Percentiles rank a stretch among this genome's conserved stretches.
These are phyloP conservation scores for Carex littledalei DNA, from an alignment of 176 grass and related monocot genomes.

Conservation along the genomic window DNA sequence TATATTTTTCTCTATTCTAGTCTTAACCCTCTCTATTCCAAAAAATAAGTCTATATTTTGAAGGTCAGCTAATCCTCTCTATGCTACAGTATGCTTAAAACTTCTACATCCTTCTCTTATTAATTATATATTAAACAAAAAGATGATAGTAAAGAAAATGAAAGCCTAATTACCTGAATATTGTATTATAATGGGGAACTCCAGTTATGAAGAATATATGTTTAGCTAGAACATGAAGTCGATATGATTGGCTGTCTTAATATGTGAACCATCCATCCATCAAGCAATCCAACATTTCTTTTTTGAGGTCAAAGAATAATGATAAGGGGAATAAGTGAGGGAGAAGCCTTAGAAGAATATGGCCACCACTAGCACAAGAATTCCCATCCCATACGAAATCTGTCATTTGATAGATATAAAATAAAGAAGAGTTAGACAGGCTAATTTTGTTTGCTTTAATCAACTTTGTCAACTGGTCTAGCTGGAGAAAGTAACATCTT, in stretches of 20 bases:
- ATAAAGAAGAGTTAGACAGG: slow-evolving; percentile 8
- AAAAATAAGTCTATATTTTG: no score
- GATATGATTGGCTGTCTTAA: slow-evolving; percentile 2
- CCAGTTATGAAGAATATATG: slow-evolving; percentile 5
- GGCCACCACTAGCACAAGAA: slow-evolving; percentile 48
- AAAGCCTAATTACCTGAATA: slow-evolving; percentile 22
- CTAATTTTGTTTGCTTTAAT: neutral
- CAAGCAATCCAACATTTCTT: neutral
- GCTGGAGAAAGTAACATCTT: slow-evolving; percentile 3
- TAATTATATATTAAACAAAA: neutral
- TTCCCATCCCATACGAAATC: slow-evolving; percentile 43
- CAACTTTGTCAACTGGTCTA: slow-evolving; percentile 16
- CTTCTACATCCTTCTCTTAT: neutral
- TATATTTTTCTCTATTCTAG: no score
- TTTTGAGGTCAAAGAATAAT: slow-evolving; percentile 18
- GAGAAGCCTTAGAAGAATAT: slow-evolving; percentile 55
- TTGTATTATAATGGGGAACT: neutral
- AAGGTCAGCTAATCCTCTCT: no score
- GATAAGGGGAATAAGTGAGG: slow-evolving; percentile 30
- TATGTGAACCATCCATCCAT: slow-evolving; percentile 2
- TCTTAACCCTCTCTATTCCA: no score
- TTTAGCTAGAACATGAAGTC: slow-evolving; percentile 24
- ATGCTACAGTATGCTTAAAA: no score
- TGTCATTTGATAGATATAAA: slow-evolving; percentile 26
- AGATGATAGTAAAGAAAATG: neutral